Evolutionary conservation across 1,284 basidiomycete species (phyloP).

Genomic region (Jaminaea rosea): DNA sequence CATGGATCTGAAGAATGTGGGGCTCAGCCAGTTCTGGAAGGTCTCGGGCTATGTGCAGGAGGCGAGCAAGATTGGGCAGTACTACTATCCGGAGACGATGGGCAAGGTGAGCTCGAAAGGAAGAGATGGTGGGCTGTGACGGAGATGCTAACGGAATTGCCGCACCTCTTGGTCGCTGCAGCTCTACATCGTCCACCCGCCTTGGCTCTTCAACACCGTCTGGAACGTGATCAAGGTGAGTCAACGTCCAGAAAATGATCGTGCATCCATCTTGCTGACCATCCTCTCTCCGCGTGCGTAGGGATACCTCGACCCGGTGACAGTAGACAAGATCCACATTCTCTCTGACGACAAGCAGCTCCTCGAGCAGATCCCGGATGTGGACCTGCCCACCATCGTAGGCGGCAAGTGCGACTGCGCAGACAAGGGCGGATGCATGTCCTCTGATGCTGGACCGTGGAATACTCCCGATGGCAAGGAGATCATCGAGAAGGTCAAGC

Average conservation of each 20-base stretch:
- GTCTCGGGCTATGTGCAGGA: constrained; percentile 78
- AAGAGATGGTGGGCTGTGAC: not conserved
- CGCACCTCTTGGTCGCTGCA: not conserved
- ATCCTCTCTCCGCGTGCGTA: too few relatives aligned
- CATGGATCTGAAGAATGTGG: constrained; percentile 79
- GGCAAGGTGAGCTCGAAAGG: constrained; percentile 49
- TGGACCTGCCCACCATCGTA: constrained; percentile 74
- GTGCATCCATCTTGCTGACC: too few relatives aligned
- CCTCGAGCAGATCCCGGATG: constrained; percentile 56
- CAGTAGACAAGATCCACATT: constrained; percentile 62
- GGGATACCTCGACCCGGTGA: constrained; percentile 91
- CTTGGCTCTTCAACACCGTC: constrained; percentile 80
- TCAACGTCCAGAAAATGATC: too few relatives aligned
- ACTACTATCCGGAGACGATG: constrained; percentile 72
- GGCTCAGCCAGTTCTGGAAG: constrained; percentile 73
- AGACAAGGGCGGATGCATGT: constrained; percentile 62
- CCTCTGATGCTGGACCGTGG: constrained; percentile 92
- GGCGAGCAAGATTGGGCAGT: constrained; percentile 74
- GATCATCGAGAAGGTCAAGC: constrained; percentile 34
- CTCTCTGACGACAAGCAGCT: constrained; percentile 35
- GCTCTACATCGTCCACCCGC: constrained; percentile 61
- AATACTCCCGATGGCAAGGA: constrained; percentile 51
- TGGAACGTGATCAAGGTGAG: constrained; percentile 86
- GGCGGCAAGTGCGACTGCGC: constrained; percentile 73
- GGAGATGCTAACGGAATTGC: not conserved